Percentiles rank a stretch among this genome's conserved stretches.
Evolutionary conservation across 2,329 filamentous ascomycete genomes (phyloP).

Genomic region (Colletotrichum caudatum): DNA sequence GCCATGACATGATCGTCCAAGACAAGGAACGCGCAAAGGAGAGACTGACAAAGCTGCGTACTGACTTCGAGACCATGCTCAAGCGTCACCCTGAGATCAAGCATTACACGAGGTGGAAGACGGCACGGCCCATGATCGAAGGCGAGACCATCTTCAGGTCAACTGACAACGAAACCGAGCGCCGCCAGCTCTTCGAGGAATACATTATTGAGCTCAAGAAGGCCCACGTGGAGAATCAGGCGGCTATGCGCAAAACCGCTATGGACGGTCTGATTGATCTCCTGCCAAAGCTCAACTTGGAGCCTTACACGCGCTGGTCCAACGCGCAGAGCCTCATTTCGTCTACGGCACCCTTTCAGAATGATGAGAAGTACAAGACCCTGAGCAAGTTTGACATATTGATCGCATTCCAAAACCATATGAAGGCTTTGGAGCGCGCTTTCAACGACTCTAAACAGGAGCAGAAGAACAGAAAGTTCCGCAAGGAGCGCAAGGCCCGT

Average conservation of each 20-base stretch:
- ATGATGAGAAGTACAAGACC: conserved; percentile 85
- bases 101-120: conserved; percentile 97
- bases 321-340: conserved; percentile 88
- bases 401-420: conserved; percentile 93
- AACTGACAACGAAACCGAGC: conserved; percentile 87
- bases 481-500: conserved; percentile 86
- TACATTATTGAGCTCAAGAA: conserved; percentile 90
- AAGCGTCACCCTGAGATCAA: conserved; percentile 97
- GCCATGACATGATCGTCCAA: conserved; percentile 87
- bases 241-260: conserved; percentile 78
- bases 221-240: conserved; percentile 80
- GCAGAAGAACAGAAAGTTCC: conserved; percentile 83
- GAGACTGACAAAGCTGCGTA: conserved; percentile 87
- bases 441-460: conserved; percentile 93
- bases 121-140: conserved; percentile 91
- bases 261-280: conserved; percentile 86
- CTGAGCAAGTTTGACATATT: conserved; percentile 91
- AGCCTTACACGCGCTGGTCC: conserved; percentile 94
- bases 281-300: conserved; percentile 82
- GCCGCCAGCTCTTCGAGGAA: conserved; percentile 91
- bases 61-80: conserved; percentile 96
- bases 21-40: conserved; percentile 97
- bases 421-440: conserved; percentile 88
- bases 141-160: conserved; percentile 95
- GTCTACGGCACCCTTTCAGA: conserved; percentile 80